Evolutionary conservation across 2,329 filamentous ascomycete genomes (phyloP).

Genomic region (Verticillium nonalfalfae): DNA sequence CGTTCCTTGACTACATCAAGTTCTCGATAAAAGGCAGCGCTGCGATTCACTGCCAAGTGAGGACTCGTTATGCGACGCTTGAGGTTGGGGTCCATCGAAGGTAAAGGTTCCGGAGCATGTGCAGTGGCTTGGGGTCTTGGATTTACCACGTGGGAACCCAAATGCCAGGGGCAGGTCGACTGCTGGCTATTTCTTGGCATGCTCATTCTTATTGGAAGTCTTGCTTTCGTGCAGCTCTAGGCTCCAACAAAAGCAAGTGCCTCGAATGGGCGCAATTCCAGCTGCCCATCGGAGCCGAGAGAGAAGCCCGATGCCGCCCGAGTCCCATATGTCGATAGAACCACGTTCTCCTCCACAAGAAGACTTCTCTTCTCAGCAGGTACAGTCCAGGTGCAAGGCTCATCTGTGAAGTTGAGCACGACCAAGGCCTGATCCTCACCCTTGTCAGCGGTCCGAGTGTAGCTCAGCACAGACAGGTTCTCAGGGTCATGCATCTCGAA

Average conservation of each 20-base stretch:
- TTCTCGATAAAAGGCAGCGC: too few species aligned
- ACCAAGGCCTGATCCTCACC: constrained; percentile 17
- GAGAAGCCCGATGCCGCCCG: constrained; percentile 2
- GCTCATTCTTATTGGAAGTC: too few species aligned
- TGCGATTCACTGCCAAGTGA: too few species aligned
- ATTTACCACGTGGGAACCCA: too few species aligned
- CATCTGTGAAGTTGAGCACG: constrained; percentile 23
- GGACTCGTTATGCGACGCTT: too few species aligned
- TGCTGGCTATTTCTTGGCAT: too few species aligned
- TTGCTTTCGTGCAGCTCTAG: too few species aligned
- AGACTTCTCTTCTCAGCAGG: constrained; percentile 16
- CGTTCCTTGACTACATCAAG: too few species aligned
- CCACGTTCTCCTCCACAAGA: not conserved
- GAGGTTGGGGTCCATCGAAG: too few species aligned
- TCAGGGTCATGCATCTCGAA: not conserved
- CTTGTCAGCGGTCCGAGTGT: not conserved
- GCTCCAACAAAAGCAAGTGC: not conserved
- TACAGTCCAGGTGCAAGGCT: constrained; percentile 17
- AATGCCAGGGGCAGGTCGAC: too few species aligned
- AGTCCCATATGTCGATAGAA: not conserved
- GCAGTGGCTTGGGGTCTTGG: too few species aligned
- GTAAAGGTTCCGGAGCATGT: too few species aligned
- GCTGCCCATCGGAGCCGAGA: not conserved
- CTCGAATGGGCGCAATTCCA: not conserved
- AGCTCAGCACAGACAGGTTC: not conserved